Evolutionary conservation across 2,329 filamentous ascomycete species (phyloP).

Genomic region (Diaporthe humulicola): DNA sequence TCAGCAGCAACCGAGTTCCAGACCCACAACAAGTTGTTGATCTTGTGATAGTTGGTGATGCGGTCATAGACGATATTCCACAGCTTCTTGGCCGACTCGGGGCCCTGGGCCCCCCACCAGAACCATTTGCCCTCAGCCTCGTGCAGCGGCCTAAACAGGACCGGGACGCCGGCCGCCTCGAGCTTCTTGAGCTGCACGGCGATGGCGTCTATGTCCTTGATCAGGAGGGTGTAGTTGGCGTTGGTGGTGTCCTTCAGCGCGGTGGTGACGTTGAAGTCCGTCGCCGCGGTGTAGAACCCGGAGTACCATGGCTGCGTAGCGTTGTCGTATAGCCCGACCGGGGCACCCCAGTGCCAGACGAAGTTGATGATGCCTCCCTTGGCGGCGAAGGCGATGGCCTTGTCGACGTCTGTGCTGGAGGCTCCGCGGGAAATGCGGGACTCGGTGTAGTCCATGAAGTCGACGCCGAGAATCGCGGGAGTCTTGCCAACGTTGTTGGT

Average conservation of each 20-base stretch:
- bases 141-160: slow-evolving; percentile 62
- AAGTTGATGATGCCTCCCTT: slow-evolving; percentile 61
- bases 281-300: slow-evolving; percentile 64
- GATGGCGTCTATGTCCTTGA: slow-evolving; percentile 63
- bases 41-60: slow-evolving; percentile 56
- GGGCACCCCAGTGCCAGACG: slow-evolving; percentile 64
- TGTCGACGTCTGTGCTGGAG: slow-evolving; percentile 57
- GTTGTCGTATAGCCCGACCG: slow-evolving; percentile 60
- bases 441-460: slow-evolving; percentile 64
- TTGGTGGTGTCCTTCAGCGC: slow-evolving; percentile 57
- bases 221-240: slow-evolving; percentile 61
- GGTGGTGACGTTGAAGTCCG: slow-evolving; percentile 59
- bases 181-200: slow-evolving; percentile 60
- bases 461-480: slow-evolving; percentile 59
- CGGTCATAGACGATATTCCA: slow-evolving; percentile 59
- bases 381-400: slow-evolving; percentile 58
- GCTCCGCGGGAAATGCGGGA: slow-evolving; percentile 58
- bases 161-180: slow-evolving; percentile 57
- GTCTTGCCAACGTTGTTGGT: slow-evolving; percentile 59
- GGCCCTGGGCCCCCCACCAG: slow-evolving; percentile 65
- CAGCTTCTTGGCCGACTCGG: slow-evolving; percentile 59
- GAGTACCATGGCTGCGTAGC: slow-evolving; percentile 59
- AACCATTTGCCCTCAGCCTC: slow-evolving; percentile 66
- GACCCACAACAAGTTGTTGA: slow-evolving; percentile 64
- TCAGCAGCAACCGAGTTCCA: slow-evolving; percentile 60